Conservation (phyloP, 1,284 basidiomycete genomes). For the Microbotryomycetes sp. region DNA sequence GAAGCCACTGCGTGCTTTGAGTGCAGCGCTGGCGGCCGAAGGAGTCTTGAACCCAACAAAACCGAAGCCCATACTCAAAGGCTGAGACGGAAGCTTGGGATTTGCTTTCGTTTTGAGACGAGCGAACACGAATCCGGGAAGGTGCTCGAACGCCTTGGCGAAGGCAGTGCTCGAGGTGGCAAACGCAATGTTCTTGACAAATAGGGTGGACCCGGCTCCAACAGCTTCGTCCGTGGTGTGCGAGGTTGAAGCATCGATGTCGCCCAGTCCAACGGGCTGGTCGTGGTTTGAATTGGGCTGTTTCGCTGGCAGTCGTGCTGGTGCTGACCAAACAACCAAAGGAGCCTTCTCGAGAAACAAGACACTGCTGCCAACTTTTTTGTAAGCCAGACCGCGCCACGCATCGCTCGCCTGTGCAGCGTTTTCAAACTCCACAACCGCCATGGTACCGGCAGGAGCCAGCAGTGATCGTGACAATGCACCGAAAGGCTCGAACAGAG, state of each 20-base stretch:
- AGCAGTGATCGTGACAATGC: slow-evolving; percentile 69
- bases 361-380: slow-evolving; percentile 79
- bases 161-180: slow-evolving; percentile 75
- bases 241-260: slow-evolving; percentile 36
- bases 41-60: slow-evolving; percentile 83
- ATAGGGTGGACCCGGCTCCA: slow-evolving; percentile 73
- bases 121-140: slow-evolving; percentile 80
- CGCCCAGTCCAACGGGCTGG: neutral
- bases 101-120: slow-evolving; percentile 87
- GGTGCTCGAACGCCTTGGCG: slow-evolving; percentile 60
- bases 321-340: slow-evolving; percentile 55
- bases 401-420: slow-evolving; percentile 64
- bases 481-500: slow-evolving; percentile 74
- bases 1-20: slow-evolving; percentile 57
- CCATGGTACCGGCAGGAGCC: slow-evolving; percentile 89
- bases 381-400: slow-evolving; percentile 77
- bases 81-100: slow-evolving; percentile 57
- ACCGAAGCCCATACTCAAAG: slow-evolving; percentile 89
- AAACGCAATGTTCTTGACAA: slow-evolving; percentile 91
- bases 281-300: neutral
- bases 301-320: neutral
- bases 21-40: slow-evolving; percentile 65
- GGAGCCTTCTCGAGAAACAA: slow-evolving; percentile 93
- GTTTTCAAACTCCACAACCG: slow-evolving; percentile 78
- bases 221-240: slow-evolving; percentile 48